These are phyloP conservation scores for Penicillium sclerotigenum DNA, from an alignment of 2,329 filamentous ascomycete genomes.

Conservation along the genomic window DNA sequence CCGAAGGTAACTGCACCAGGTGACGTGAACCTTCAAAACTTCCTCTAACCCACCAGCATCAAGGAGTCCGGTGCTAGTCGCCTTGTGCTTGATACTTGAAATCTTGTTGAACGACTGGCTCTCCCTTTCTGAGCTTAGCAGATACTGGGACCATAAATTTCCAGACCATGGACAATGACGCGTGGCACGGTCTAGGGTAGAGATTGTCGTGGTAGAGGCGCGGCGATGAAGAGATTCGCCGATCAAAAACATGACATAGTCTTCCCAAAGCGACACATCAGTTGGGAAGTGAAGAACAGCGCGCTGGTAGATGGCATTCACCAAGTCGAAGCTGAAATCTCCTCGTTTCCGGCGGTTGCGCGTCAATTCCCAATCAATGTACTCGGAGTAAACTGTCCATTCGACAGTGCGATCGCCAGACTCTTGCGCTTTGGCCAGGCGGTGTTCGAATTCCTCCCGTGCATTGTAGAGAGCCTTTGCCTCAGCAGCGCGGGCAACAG, in stretches of 20 bases:
- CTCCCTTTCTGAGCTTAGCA: slow-evolving; percentile 78
- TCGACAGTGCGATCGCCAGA: slow-evolving; percentile 53
- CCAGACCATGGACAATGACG: slow-evolving; percentile 93
- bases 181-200: slow-evolving; percentile 76
- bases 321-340: slow-evolving; percentile 52
- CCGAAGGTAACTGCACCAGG: slow-evolving; percentile 92
- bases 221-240: slow-evolving; percentile 50
- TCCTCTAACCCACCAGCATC: slow-evolving; percentile 84
- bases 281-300: slow-evolving; percentile 71
- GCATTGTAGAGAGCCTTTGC: slow-evolving; percentile 54
- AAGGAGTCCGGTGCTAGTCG: slow-evolving; percentile 79
- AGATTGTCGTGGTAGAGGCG: slow-evolving; percentile 53
- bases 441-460: slow-evolving; percentile 55
- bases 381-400: slow-evolving; percentile 58
- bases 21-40: slow-evolving; percentile 83
- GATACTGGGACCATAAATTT: slow-evolving; percentile 82
- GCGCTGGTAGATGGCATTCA: slow-evolving; percentile 69
- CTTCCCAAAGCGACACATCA: slow-evolving; percentile 75
- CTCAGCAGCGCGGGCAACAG: slow-evolving; percentile 49
- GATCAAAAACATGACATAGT: slow-evolving; percentile 72
- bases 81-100: slow-evolving; percentile 85
- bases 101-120: slow-evolving; percentile 74
- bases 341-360: slow-evolving; percentile 56
- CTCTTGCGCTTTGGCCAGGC: slow-evolving; percentile 51
- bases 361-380: slow-evolving; percentile 79